These are phyloP conservation scores for Aspergillus unguis DNA, from an alignment of 2,329 filamentous ascomycete species.

Conservation along the genomic window DNA sequence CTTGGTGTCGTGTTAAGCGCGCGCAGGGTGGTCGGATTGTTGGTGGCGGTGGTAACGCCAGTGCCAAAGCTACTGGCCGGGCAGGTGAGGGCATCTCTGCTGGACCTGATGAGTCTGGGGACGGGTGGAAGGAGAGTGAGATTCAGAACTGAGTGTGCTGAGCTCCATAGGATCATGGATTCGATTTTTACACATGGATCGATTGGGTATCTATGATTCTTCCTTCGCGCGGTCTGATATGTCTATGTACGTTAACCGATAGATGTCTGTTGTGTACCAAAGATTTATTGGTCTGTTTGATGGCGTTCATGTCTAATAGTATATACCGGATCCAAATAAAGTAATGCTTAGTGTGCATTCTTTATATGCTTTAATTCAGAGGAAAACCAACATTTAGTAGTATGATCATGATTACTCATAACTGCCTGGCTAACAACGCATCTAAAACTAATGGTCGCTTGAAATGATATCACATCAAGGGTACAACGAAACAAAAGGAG, in stretches of 20 bases:
- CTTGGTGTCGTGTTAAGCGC: constrained; percentile 91
- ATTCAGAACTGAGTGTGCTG: constrained; percentile 54
- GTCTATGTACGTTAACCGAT: neutral
- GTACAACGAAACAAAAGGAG: constrained; percentile 10
- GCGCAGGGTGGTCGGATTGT: constrained; percentile 69
- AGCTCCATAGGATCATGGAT: neutral
- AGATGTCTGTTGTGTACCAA: neutral
- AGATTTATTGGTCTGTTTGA: neutral
- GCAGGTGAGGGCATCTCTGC: constrained; percentile 46
- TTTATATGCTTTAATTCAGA: neutral
- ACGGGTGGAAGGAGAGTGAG: constrained; percentile 66
- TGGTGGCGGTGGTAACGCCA: constrained; percentile 36
- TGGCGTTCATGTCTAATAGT: neutral
- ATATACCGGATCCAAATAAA: neutral
- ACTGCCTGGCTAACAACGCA: constrained; percentile 17
- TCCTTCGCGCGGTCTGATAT: neutral
- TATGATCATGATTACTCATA: constrained; percentile 17
- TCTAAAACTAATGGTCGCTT: constrained; percentile 16
- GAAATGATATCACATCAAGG: constrained; percentile 4
- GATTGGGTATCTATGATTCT: neutral
- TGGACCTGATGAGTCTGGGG: constrained; percentile 46
- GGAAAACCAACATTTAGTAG: constrained; percentile 1
- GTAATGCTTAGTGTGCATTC: neutral
- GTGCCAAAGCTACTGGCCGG: constrained; percentile 22
- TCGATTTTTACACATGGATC: neutral